Evolutionary conservation across 495 filamentous ascomycete genomes (phyloP).

Genomic region (Trichoderma erinaceum): DNA sequence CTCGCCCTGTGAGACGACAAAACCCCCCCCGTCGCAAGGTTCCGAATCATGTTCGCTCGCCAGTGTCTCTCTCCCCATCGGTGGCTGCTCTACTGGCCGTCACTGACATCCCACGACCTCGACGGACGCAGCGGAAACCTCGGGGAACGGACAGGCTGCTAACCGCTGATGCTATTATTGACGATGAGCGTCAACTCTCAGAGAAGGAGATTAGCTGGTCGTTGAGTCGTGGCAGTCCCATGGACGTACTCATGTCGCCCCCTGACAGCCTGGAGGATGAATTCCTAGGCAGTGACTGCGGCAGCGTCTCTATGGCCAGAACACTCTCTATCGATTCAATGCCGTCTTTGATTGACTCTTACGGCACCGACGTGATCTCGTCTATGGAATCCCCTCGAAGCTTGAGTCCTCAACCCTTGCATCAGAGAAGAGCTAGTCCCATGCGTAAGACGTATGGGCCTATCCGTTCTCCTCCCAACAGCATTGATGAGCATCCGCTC

Average conservation of each 20-base stretch:
- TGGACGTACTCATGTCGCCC: constrained; percentile 49
- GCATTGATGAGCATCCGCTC: constrained; percentile 41
- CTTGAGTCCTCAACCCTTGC: not conserved
- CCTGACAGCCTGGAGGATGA: constrained; percentile 46
- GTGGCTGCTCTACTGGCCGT: constrained; percentile 54
- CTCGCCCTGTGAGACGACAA: constrained; percentile 21
- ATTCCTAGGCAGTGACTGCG: constrained; percentile 39
- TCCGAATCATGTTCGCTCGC: constrained; percentile 33
- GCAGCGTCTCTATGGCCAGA: constrained; percentile 36
- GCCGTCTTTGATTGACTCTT: constrained; percentile 40
- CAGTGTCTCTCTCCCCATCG: constrained; percentile 49
- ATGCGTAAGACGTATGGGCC: constrained; percentile 40
- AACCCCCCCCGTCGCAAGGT: constrained; percentile 22
- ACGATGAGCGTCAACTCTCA: constrained; percentile 35
- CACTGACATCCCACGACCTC: constrained; percentile 52
- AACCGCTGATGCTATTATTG: constrained; percentile 46
- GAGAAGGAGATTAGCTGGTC: constrained; percentile 45
- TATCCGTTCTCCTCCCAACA: constrained; percentile 36
- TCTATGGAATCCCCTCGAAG: constrained; percentile 35
- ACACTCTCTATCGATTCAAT: constrained; percentile 45
- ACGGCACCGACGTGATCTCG: constrained; percentile 33
- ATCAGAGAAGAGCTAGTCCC: constrained; percentile 28
- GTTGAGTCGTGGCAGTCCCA: constrained; percentile 37
- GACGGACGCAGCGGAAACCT: constrained; percentile 14
- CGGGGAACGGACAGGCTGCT: constrained; percentile 30